Evolutionary conservation across 441 rosid species (phyloP).

Genomic region (Isatis lusitanica): DNA sequence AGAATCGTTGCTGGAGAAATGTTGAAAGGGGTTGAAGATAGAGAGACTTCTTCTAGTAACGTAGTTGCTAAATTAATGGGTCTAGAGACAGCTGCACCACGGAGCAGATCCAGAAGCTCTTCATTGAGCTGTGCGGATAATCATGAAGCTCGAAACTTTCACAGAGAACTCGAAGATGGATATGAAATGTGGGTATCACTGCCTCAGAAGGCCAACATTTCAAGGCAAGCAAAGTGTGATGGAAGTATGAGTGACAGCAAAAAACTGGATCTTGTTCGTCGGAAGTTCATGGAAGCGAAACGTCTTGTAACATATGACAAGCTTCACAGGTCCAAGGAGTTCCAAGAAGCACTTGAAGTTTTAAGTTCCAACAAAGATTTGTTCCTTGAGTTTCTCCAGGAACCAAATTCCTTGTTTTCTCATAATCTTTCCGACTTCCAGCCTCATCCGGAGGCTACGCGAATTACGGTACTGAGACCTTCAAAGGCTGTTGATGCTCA

Average conservation of each 20-base stretch:
- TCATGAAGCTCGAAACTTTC: conserved; percentile 34
- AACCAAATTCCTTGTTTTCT: conserved; percentile 69
- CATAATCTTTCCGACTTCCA: conserved; percentile 54
- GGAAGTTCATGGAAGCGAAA: conserved; percentile 86
- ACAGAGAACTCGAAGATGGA: conserved; percentile 49
- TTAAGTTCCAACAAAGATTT: conserved; percentile 75
- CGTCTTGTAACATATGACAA: conserved; percentile 70
- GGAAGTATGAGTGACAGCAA: conserved; percentile 46
- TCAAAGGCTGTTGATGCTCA: conserved; percentile 60
- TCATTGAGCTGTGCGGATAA: conserved; percentile 39
- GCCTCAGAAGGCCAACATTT: conserved; percentile 35
- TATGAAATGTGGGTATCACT: conserved; percentile 58
- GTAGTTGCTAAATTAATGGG: conserved; percentile 96
- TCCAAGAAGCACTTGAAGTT: conserved; percentile 77
- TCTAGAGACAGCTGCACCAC: conserved; percentile 60
- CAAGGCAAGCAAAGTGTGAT: conserved; percentile 44
- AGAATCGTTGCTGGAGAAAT: conserved; percentile 68
- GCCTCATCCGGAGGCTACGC: conserved; percentile 65
- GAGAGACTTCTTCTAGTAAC: conserved; percentile 48
- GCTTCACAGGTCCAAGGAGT: conserved; percentile 72
- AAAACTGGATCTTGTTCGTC: conserved; percentile 71
- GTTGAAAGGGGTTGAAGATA: conserved; percentile 66
- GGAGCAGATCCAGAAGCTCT: conserved; percentile 47
- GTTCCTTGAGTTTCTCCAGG: conserved; percentile 70
- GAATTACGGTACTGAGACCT: conserved; percentile 87